Percentiles rank a stretch among this genome's conserved stretches.
phyloP scores from a whole-genome alignment of 352 stramenopile species.

The Elongisporangium prolatum region DNA sequence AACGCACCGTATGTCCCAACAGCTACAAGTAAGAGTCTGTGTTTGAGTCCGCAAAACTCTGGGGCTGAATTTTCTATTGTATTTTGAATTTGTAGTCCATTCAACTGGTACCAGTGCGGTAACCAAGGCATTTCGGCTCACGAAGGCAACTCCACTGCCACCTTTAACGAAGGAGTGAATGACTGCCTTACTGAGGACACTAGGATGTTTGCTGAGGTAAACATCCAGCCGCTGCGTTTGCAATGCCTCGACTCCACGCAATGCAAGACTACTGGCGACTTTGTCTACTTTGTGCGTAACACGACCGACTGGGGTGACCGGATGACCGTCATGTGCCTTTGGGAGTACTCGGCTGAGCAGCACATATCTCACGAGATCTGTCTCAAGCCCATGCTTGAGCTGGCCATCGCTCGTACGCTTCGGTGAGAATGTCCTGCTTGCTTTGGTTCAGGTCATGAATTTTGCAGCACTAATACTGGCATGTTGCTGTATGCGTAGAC shows the following conservation, averaged over 20 bases:
- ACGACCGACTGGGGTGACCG: slow-evolving; percentile 77
- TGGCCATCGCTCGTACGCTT: slow-evolving; percentile 57
- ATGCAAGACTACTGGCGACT: slow-evolving; percentile 52
- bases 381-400: slow-evolving; percentile 69
- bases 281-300: slow-evolving; percentile 77
- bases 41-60: neutral
- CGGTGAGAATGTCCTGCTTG: slow-evolving; percentile 13
- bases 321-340: slow-evolving; percentile 82
- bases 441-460: neutral
- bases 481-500: slow-evolving; percentile 10
- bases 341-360: slow-evolving; percentile 57
- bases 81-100: slow-evolving; percentile 30
- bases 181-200: slow-evolving; percentile 62
- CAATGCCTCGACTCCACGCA: slow-evolving; percentile 51
- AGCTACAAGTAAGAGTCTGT: slow-evolving; percentile 57
- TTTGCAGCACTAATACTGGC: neutral
- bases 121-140: slow-evolving; percentile 43
- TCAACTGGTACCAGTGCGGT: slow-evolving; percentile 82
- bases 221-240: slow-evolving; percentile 66
- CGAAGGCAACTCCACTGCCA: slow-evolving; percentile 23
- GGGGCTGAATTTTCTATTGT: neutral
- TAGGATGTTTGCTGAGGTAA: slow-evolving; percentile 60
- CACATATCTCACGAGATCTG: slow-evolving; percentile 52
- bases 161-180: slow-evolving; percentile 50
- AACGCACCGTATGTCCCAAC: slow-evolving; percentile 73